phyloP scores from a whole-genome alignment of 1,284 basidiomycete species.

The Leccinum subrobustum region DNA sequence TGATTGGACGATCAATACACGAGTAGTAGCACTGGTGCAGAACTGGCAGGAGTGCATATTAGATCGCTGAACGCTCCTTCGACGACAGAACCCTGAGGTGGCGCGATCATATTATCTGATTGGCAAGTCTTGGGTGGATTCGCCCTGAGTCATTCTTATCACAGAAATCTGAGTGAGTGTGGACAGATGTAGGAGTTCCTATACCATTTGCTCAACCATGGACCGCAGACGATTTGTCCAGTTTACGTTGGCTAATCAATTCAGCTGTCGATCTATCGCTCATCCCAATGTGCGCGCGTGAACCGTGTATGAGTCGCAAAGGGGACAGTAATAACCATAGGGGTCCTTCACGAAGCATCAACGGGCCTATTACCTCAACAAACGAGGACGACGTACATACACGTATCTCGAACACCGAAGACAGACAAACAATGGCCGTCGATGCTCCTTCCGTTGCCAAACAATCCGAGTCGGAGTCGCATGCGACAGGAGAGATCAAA shows the following conservation, averaged over 20 bases:
- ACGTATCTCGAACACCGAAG: background rate
- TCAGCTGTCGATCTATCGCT: background rate
- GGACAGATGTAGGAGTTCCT: background rate
- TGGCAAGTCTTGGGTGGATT: background rate
- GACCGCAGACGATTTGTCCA: background rate
- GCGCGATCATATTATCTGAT: background rate
- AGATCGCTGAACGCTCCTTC: background rate
- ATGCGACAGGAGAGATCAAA: constrained; percentile 29
- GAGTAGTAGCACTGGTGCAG: background rate
- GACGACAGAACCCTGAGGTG: background rate
- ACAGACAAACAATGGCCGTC: constrained; percentile 12
- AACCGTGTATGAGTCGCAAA: background rate
- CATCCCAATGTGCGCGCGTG: background rate
- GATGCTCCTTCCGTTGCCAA: constrained; percentile 26
- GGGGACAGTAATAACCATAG: background rate
- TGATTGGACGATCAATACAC: background rate
- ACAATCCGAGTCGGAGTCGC: constrained; percentile 25
- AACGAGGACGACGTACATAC: background rate
- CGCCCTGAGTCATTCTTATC: background rate
- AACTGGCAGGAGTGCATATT: background rate
- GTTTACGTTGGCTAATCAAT: background rate
- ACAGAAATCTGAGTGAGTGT: background rate
- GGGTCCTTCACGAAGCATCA: background rate
- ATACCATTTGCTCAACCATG: background rate
- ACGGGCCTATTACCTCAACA: background rate